phyloP scores from a whole-genome alignment of 441 rosid genomes.

The Brassica hybrid region DNA sequence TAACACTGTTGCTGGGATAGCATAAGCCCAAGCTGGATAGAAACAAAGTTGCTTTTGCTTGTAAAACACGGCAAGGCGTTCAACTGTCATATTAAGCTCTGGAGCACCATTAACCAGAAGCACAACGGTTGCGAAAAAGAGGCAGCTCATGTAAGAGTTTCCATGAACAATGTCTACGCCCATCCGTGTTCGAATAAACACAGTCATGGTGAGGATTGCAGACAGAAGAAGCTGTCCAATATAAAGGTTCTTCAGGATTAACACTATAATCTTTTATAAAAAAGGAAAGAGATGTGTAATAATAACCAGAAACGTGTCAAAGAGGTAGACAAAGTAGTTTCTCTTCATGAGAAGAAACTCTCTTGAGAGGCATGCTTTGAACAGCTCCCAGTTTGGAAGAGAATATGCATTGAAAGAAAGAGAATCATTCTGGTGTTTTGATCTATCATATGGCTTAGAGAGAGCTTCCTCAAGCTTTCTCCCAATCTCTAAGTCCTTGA shows the following conservation, averaged over 20 bases:
- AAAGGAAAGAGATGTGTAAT: conserved; percentile 3
- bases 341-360: conserved; percentile 62
- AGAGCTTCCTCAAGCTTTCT: conserved; percentile 46
- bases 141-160: conserved; percentile 56
- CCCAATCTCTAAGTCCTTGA: conserved; percentile 46
- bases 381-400: conserved; percentile 59
- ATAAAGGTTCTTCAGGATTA: not conserved
- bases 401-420: conserved; percentile 45
- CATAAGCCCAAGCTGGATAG: conserved; percentile 93
- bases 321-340: conserved; percentile 56
- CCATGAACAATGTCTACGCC: conserved; percentile 47
- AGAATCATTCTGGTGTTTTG: conserved; percentile 48
- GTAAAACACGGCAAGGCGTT: conserved; percentile 87
- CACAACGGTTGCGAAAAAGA: conserved; percentile 48
- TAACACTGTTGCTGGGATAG: conserved; percentile 79
- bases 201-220: conserved; percentile 58
- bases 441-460: conserved; percentile 47
- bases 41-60: conserved; percentile 88
- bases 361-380: conserved; percentile 65
- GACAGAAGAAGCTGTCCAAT: conserved; percentile 47
- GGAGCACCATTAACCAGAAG: conserved; percentile 58
- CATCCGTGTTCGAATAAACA: conserved; percentile 56
- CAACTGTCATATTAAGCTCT: conserved; percentile 74
- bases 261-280: not conserved
- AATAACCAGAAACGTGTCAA: conserved; percentile 54